Conservation (phyloP, 805 yeast genomes). For the Maudiozyma serrabonitensis region DNA sequence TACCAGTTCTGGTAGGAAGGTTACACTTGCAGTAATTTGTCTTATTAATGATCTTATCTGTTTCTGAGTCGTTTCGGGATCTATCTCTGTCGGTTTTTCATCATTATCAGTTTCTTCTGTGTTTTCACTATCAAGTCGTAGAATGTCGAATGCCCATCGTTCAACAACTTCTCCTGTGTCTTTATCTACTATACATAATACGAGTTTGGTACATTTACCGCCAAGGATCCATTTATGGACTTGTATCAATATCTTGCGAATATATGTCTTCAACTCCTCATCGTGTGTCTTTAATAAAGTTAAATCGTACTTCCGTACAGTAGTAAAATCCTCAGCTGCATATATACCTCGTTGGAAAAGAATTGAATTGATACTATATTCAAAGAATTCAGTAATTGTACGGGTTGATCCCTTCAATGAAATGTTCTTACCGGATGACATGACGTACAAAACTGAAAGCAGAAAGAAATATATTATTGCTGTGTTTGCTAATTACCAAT, state of each 20-base stretch:
- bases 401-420: conserved; percentile 70
- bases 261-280: conserved; percentile 64
- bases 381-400: conserved; percentile 73
- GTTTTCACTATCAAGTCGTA: conserved; percentile 12
- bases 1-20: conserved; percentile 70
- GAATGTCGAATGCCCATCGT: conserved; percentile 76
- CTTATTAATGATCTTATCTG: conserved; percentile 82
- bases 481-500: too few relatives aligned
- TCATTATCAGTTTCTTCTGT: conserved; percentile 4
- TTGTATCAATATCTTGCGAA: conserved; percentile 57
- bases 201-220: conserved; percentile 56
- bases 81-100: conserved; percentile 2
- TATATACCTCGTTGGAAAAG: conserved; percentile 85
- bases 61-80: conserved; percentile 36
- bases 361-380: conserved; percentile 69
- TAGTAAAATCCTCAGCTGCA: conserved; percentile 74
- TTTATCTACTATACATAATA: conserved; percentile 63
- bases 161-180: conserved; percentile 63
- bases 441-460: background rate
- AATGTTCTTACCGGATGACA: background rate
- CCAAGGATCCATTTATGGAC: conserved; percentile 65
- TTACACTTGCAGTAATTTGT: conserved; percentile 79
- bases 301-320: conserved; percentile 71
- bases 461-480: background rate
- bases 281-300: conserved; percentile 64